Percentiles rank a stretch among this genome's conserved stretches.
phyloP scores from a whole-genome alignment of 306 rosid genomes.

The Acmispon strigosus region DNA sequence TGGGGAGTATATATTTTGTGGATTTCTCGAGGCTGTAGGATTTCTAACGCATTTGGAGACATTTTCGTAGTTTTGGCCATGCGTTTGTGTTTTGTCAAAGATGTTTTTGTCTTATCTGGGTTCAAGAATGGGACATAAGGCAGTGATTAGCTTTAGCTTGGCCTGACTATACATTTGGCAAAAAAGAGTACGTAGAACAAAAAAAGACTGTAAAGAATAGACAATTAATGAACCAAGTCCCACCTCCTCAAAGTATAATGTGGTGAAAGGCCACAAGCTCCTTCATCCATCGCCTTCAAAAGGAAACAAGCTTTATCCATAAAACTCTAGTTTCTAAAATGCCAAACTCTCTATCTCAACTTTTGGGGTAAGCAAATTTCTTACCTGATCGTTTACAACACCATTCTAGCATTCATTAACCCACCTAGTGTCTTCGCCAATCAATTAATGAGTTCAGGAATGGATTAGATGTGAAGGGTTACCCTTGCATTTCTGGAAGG shows the following conservation, averaged over 20 bases:
- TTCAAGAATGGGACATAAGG: slow-evolving; percentile 32
- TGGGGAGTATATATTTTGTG: too few species aligned
- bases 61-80: neutral
- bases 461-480: too few species aligned
- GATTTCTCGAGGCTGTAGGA: neutral
- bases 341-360: slow-evolving; percentile 1
- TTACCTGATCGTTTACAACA: neutral
- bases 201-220: slow-evolving; percentile 31
- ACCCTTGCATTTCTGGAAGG: too few species aligned
- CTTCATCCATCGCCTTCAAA: slow-evolving; percentile 32
- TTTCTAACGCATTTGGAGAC: neutral
- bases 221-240: slow-evolving; percentile 22
- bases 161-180: slow-evolving; percentile 25
- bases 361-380: neutral
- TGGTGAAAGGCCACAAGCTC: slow-evolving; percentile 33
- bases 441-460: too few species aligned
- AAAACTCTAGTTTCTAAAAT: slow-evolving; percentile 17
- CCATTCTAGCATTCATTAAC: neutral
- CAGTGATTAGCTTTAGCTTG: slow-evolving; percentile 27
- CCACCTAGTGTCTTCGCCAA: neutral
- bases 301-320: slow-evolving; percentile 32
- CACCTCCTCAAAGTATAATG: slow-evolving; percentile 21
- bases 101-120: slow-evolving; percentile 23
- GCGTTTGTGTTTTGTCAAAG: neutral
- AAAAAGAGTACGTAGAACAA: slow-evolving; percentile 25